phyloP scores from a whole-genome alignment of 2,329 filamentous ascomycete species.

The Zymoseptoria passerinii region DNA sequence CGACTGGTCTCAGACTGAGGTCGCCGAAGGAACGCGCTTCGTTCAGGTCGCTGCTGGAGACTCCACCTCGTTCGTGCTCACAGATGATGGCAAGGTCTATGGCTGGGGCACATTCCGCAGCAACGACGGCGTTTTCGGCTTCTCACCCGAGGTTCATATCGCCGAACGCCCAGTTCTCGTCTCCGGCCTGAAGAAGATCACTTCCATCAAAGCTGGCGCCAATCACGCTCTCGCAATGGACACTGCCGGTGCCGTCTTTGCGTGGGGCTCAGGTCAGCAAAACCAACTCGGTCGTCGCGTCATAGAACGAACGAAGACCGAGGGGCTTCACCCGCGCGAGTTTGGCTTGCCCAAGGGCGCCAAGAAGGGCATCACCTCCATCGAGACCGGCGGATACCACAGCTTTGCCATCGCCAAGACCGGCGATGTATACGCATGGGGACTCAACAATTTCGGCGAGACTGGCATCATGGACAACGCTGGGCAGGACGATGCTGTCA shows the following conservation, averaged over 20 bases:
- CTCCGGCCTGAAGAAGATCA: slow-evolving; percentile 57
- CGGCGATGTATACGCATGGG: slow-evolving; percentile 70
- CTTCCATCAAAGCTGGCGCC: slow-evolving; percentile 54
- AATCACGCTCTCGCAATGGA: slow-evolving; percentile 66
- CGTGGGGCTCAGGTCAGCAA: slow-evolving; percentile 67
- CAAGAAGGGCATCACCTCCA: slow-evolving; percentile 49
- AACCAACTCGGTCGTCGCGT: slow-evolving; percentile 60
- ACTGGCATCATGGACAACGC: slow-evolving; percentile 58
- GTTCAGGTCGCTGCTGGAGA: slow-evolving; percentile 64
- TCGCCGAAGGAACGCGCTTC: slow-evolving; percentile 53
- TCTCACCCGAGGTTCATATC: slow-evolving; percentile 46
- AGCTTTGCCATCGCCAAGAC: slow-evolving; percentile 65
- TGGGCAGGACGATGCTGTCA: slow-evolving; percentile 60
- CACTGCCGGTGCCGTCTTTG: slow-evolving; percentile 54
- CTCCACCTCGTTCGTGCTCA: slow-evolving; percentile 67
- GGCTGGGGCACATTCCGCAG: slow-evolving; percentile 77
- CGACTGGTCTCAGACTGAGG: slow-evolving; percentile 24
- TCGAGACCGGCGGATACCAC: slow-evolving; percentile 69
- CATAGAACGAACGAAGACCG: slow-evolving; percentile 50
- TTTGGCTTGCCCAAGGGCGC: slow-evolving; percentile 44
- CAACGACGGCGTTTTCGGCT: slow-evolving; percentile 59
- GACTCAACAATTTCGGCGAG: slow-evolving; percentile 79
- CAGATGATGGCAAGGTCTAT: slow-evolving; percentile 65
- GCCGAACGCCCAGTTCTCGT: slow-evolving; percentile 49
- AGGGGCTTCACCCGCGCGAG: slow-evolving; percentile 48